A percentile compares a stretch with the other conserved stretches of the same genome.
phyloP scores from a whole-genome alignment of 169 alveolate genomes.

The Theileria orientalis region DNA sequence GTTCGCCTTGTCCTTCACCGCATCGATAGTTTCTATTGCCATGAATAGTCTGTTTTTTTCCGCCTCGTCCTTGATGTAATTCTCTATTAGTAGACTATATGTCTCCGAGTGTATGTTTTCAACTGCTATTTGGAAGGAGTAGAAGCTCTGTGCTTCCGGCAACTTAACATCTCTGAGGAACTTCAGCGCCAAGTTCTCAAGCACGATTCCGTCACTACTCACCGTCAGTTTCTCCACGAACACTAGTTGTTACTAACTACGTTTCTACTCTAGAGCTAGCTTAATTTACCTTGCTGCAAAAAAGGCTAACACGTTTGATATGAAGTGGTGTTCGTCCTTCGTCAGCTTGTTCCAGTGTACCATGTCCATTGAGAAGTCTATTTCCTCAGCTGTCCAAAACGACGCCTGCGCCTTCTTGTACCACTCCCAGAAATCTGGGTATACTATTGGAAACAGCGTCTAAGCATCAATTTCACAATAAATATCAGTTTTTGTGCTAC shows the following conservation, averaged over 20 bases:
- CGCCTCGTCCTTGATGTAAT: constrained; percentile 87
- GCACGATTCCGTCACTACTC: constrained; percentile 96
- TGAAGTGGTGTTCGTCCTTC: constrained; percentile 90
- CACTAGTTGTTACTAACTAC: too few relatives aligned
- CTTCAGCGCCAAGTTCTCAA: constrained; percentile 94
- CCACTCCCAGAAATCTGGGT: constrained; percentile 93
- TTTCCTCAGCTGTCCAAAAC: constrained; percentile 98
- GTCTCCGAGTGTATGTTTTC: constrained; percentile 98
- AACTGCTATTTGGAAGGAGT: constrained; percentile 97
- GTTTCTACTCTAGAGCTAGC: too few relatives aligned
- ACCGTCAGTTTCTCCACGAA: background rate
- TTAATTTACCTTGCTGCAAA: constrained; percentile 89
- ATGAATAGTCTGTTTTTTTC: constrained; percentile 91
- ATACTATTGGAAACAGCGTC: constrained; percentile 82
- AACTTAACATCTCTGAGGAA: constrained; percentile 93
- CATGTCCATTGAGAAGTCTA: constrained; percentile 92
- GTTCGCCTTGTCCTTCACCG: constrained; percentile 91
- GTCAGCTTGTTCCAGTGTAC: constrained; percentile 92
- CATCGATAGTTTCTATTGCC: constrained; percentile 92
- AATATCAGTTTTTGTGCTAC: background rate
- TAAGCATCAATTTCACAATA: too few relatives aligned
- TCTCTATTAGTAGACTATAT: constrained; percentile 87
- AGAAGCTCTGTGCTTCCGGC: constrained; percentile 97
- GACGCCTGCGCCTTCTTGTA: constrained; percentile 97
- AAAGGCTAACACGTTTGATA: constrained; percentile 93